phyloP scores from a whole-genome alignment of 768 basidiomycete species.

The Russula abietina region DNA sequence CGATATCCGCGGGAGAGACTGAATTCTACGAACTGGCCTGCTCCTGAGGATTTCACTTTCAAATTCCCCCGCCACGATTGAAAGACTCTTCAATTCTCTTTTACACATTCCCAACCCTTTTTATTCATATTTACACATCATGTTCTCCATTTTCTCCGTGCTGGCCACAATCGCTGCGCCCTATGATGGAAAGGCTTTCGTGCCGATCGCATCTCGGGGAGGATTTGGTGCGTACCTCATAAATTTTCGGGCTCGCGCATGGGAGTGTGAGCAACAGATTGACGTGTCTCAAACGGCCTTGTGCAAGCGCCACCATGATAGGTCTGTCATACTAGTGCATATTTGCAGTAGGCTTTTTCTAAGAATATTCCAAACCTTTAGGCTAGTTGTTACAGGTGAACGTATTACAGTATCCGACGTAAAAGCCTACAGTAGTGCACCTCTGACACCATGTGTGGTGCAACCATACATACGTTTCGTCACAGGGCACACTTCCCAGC shows the following conservation, averaged over 20 bases:
- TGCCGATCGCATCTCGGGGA: neutral
- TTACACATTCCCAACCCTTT: neutral
- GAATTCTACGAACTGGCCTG: too few species aligned
- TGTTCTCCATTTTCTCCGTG: slow-evolving; percentile 6
- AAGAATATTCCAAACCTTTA: too few species aligned
- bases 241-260: too few species aligned
- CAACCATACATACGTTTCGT: neutral
- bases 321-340: too few species aligned
- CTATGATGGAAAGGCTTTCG: neutral
- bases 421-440: too few species aligned
- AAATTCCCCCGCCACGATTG: too few species aligned
- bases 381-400: too few species aligned
- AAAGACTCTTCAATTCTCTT: neutral
- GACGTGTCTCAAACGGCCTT: neutral
- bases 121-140: neutral
- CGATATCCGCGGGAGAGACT: too few species aligned
- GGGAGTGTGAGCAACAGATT: neutral
- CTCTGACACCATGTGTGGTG: neutral
- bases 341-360: too few species aligned
- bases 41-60: too few species aligned
- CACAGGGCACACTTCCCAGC: neutral
- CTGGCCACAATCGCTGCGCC: too few species aligned
- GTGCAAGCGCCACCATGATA: neutral
- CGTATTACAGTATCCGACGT: too few species aligned
- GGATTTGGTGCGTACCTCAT: neutral